These are phyloP conservation scores for Fusarium sp. DNA, from an alignment of 2,329 filamentous ascomycete species.

Conservation along the genomic window DNA sequence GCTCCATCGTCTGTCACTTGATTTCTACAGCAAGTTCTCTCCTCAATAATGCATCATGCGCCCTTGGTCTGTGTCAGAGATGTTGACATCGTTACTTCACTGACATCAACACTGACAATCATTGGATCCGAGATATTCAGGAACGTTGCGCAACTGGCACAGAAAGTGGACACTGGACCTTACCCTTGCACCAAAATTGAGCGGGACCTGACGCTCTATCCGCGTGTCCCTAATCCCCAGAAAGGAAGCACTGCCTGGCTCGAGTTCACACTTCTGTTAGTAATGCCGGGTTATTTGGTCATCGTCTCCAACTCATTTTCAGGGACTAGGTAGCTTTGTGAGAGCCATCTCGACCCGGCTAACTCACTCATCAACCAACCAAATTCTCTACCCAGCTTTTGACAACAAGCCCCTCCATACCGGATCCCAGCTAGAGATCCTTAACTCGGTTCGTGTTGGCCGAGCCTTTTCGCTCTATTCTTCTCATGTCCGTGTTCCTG, in stretches of 20 bases:
- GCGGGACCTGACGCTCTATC: conserved; percentile 26
- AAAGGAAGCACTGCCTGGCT: neutral
- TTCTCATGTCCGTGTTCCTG: conserved; percentile 20
- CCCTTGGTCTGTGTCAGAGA: neutral
- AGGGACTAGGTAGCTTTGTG: conserved; percentile 30
- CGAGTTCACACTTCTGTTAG: neutral
- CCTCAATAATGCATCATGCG: conserved; percentile 3
- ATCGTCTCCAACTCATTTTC: conserved; percentile 13
- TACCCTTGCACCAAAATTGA: conserved; percentile 30
- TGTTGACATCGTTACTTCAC: conserved; percentile 13
- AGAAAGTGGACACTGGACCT: conserved; percentile 15
- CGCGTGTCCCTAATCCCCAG: conserved; percentile 23
- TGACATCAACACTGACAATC: conserved; percentile 24
- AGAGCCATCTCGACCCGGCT: conserved; percentile 11
- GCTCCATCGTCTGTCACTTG: neutral
- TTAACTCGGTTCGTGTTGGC: conserved; percentile 21
- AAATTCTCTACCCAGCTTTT: conserved; percentile 13
- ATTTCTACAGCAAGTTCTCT: neutral
- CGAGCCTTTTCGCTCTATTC: conserved; percentile 17
- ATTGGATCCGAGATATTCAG: conserved; percentile 32
- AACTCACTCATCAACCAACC: conserved; percentile 30
- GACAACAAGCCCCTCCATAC: conserved; percentile 23
- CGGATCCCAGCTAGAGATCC: conserved; percentile 22
- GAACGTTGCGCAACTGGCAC: conserved; percentile 33
- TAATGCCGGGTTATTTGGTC: conserved; percentile 1